phyloP scores from a whole-genome alignment of 306 rosid genomes.

The Ammopiptanthus mongolicus region DNA sequence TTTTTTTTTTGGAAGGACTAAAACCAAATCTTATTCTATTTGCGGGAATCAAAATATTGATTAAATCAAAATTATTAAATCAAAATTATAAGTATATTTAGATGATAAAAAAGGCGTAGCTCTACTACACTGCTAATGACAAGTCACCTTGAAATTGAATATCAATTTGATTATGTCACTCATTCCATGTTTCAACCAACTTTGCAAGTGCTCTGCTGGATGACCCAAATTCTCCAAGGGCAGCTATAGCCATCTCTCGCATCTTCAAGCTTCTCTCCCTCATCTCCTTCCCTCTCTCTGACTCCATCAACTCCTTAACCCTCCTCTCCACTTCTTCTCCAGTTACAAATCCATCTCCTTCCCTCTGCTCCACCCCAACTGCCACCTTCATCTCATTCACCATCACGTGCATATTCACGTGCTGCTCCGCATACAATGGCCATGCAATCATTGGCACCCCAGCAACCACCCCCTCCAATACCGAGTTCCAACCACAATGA shows the following conservation, averaged over 20 bases:
- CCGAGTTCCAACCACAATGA: constrained; percentile 43
- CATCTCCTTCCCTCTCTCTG: neutral
- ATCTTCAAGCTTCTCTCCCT: constrained; percentile 11
- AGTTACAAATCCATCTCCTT: constrained; percentile 23
- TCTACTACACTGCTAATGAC: too few relatives aligned
- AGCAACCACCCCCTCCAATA: constrained; percentile 29
- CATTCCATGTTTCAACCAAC: constrained; percentile 24
- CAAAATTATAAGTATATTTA: too few relatives aligned
- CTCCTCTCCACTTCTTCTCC: constrained; percentile 18
- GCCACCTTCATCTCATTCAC: constrained; percentile 29
- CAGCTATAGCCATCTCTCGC: constrained; percentile 15
- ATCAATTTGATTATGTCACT: neutral
- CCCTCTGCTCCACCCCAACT: constrained; percentile 21
- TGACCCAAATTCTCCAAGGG: constrained; percentile 20
- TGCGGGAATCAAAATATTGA: too few relatives aligned
- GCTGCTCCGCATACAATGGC: constrained; percentile 35
- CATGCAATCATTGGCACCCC: constrained; percentile 42
- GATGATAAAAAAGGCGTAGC: too few relatives aligned
- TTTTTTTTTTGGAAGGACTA: too few relatives aligned
- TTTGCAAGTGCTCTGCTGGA: constrained; percentile 18
- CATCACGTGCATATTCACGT: constrained; percentile 31
- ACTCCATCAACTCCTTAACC: constrained; percentile 22
- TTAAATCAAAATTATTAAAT: too few relatives aligned
- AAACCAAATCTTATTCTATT: too few relatives aligned
- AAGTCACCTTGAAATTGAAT: too few relatives aligned